Evolutionary conservation across 1,284 basidiomycete species (phyloP).

Genomic region (Takashimella tepidaria): DNA sequence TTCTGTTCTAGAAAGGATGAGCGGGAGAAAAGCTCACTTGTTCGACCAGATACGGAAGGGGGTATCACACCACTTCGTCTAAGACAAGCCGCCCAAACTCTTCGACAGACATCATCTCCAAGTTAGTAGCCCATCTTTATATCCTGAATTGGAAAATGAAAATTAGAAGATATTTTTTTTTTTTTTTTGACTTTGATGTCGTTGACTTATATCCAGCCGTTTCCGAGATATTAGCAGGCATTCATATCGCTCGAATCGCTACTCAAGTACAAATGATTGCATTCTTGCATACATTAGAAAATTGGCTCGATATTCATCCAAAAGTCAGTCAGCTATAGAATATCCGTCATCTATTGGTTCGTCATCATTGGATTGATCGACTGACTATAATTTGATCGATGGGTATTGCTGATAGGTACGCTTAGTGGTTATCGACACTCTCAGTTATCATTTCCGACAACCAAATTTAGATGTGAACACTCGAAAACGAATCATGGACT

Average conservation of each 20-base stretch:
- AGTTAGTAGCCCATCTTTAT: background rate
- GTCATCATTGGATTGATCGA: too few species aligned
- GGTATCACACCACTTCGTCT: constrained; percentile 33
- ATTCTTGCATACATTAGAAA: constrained; percentile 38
- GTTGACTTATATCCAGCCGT: too few species aligned
- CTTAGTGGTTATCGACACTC: constrained; percentile 44
- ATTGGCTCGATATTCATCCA: constrained; percentile 40
- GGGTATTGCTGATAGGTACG: constrained; percentile 30
- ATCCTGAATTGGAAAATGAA: too few species aligned
- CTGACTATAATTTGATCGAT: too few species aligned
- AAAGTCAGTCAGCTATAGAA: constrained; percentile 35
- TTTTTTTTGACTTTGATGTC: too few species aligned
- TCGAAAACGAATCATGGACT: constrained; percentile 36
- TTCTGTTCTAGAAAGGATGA: constrained; percentile 31
- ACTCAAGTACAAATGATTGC: constrained; percentile 46
- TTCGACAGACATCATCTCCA: constrained; percentile 5
- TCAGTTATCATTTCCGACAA: constrained; percentile 46
- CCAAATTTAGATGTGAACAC: constrained; percentile 34
- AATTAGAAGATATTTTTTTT: too few species aligned
- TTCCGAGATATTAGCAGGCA: constrained; percentile 35
- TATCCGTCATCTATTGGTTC: too few species aligned
- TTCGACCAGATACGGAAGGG: constrained; percentile 43
- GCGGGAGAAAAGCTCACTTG: constrained; percentile 34
- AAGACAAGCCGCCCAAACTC: constrained; percentile 16
- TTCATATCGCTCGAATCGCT: constrained; percentile 40